phyloP scores from a whole-genome alignment of 257 asterid genomes.

The Przewalskia tangutica region DNA sequence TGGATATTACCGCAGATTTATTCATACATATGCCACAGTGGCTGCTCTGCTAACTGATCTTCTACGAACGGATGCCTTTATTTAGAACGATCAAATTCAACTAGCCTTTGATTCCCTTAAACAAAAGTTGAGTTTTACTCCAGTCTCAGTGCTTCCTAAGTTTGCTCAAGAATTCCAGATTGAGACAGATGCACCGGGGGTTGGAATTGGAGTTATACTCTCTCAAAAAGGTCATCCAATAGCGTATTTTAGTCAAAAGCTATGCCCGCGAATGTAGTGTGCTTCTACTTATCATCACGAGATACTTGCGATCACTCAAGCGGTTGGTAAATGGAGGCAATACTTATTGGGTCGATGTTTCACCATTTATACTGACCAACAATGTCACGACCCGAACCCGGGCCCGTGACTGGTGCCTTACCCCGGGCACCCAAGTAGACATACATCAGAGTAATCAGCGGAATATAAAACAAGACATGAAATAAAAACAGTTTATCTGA shows the following conservation, averaged over 20 bases:
- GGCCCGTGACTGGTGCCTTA: too few species aligned
- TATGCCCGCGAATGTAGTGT: not conserved
- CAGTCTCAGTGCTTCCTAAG: not conserved
- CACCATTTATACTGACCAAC: not conserved
- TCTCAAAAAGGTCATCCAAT: not conserved
- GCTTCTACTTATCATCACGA: not conserved
- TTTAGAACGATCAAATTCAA: not conserved
- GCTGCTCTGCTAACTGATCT: not conserved
- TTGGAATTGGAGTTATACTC: not conserved
- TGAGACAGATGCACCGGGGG: not conserved
- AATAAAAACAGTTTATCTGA: too few species aligned
- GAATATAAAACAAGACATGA: too few species aligned
- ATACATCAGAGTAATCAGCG: too few species aligned
- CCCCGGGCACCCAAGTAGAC: too few species aligned
- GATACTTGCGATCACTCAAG: not conserved
- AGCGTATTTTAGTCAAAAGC: constrained; percentile 1
- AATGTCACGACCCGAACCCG: too few species aligned
- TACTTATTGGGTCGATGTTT: not conserved
- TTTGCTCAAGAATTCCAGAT: not conserved
- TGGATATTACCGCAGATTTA: not conserved
- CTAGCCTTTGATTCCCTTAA: not conserved
- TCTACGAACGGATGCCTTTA: not conserved
- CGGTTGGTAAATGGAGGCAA: not conserved
- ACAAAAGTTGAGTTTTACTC: not conserved
- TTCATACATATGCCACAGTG: not conserved